A percentile compares a stretch with the other conserved stretches of the same genome.
phyloP scores from a whole-genome alignment of 2,329 filamentous ascomycete genomes.

The Aspergillus sp. region DNA sequence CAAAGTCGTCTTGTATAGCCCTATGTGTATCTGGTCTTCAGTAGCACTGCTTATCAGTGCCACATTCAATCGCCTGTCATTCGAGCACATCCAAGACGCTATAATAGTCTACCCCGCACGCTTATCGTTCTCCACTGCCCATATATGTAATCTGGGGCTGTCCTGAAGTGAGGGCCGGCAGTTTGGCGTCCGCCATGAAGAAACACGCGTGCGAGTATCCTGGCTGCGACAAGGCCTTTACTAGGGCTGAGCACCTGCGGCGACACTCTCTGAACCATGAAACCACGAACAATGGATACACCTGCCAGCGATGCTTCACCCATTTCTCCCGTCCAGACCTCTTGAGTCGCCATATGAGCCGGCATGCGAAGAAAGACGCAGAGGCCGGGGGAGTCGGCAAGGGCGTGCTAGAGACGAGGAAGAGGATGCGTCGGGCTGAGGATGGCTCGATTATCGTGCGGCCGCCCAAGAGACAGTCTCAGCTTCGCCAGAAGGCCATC shows the following conservation, averaged over 20 bases:
- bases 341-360: constrained; percentile 57
- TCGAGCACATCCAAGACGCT: too few relatives aligned
- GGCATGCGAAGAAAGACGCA: constrained; percentile 53
- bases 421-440: constrained; percentile 49
- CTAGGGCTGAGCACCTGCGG: constrained; percentile 58
- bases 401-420: constrained; percentile 51
- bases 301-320: constrained; percentile 59
- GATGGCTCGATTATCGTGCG: constrained; percentile 50
- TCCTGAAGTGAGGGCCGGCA: too few relatives aligned
- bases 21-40: too few relatives aligned
- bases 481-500: background rate
- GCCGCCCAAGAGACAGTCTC: constrained; percentile 28
- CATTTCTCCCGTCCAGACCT: constrained; percentile 63
- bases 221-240: constrained; percentile 55
- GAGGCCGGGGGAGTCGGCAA: constrained; percentile 51
- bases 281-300: constrained; percentile 49
- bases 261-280: constrained; percentile 59
- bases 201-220: constrained; percentile 41
- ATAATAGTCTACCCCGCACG: constrained; percentile 4
- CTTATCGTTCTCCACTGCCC: background rate
- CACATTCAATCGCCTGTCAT: too few relatives aligned
- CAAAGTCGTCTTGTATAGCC: too few relatives aligned
- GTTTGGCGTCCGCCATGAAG: too few relatives aligned
- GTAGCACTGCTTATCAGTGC: too few relatives aligned
- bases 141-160: too few relatives aligned